Percentiles rank a stretch among this genome's conserved stretches.
phyloP scores from a whole-genome alignment of 1,284 basidiomycete genomes.

The Trichosporon inkin region DNA sequence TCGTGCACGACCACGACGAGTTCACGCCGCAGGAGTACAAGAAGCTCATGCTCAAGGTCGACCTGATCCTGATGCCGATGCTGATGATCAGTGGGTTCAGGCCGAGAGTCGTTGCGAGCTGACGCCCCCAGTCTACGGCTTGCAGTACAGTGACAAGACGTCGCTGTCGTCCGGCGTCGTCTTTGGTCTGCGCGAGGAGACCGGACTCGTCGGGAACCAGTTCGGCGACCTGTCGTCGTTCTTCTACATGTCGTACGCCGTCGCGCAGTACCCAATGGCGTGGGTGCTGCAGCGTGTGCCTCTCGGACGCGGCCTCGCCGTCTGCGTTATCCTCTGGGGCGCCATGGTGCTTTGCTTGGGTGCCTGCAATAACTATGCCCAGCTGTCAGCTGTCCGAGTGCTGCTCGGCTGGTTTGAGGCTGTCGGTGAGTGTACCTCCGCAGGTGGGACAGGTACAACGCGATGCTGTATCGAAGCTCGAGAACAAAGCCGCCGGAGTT shows the following conservation, averaged over 20 bases:
- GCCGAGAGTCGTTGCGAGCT: background rate
- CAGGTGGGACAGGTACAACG: no score
- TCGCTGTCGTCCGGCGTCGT: slow-evolving; percentile 26
- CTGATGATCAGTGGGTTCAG: slow-evolving; percentile 11
- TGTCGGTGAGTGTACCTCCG: slow-evolving; percentile 9
- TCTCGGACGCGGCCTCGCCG: slow-evolving; percentile 25
- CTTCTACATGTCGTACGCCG: slow-evolving; percentile 21
- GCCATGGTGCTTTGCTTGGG: slow-evolving; percentile 26
- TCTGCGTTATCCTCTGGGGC: slow-evolving; percentile 27
- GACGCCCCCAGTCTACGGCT: slow-evolving; percentile 13
- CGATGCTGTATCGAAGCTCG: no score
- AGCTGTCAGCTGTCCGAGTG: slow-evolving; percentile 28
- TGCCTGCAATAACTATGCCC: slow-evolving; percentile 30
- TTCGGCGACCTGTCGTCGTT: slow-evolving; percentile 25
- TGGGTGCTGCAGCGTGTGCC: slow-evolving; percentile 30
- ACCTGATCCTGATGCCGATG: slow-evolving; percentile 22
- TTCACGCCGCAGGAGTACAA: slow-evolving; percentile 19
- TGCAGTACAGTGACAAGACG: slow-evolving; percentile 24
- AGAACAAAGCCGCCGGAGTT: no score
- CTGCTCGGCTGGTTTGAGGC: slow-evolving; percentile 34
- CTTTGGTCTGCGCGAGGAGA: slow-evolving; percentile 25
- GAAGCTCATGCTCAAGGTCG: slow-evolving; percentile 18
- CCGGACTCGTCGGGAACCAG: slow-evolving; percentile 20
- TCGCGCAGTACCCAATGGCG: slow-evolving; percentile 27
- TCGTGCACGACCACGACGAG: background rate